A percentile compares a stretch with the other conserved stretches of the same genome.
Evolutionary conservation across 192 early-diverging fungal genomes (phyloP).

Genomic region (Geosiphon pyriformis): DNA sequence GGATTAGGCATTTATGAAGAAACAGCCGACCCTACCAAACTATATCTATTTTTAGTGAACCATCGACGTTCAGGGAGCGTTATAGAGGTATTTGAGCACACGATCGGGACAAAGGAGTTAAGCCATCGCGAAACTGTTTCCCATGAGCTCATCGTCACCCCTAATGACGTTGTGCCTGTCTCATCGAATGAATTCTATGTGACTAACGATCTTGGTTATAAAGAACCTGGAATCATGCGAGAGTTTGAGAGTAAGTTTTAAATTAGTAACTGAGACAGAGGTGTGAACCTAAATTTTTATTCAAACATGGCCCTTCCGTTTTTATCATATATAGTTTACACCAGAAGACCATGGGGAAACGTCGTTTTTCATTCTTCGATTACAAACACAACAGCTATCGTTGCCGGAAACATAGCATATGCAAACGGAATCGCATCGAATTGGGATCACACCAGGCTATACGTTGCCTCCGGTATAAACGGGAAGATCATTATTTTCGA

Average conservation of each 20-base stretch:
- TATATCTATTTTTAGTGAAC: slow-evolving; percentile 53
- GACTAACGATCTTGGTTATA: slow-evolving; percentile 45
- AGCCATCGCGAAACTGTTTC: slow-evolving; percentile 44
- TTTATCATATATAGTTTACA: neutral
- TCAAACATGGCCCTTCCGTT: neutral
- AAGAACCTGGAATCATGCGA: neutral
- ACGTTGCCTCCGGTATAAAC: neutral
- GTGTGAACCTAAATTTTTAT: neutral
- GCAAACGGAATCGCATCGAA: slow-evolving; percentile 14
- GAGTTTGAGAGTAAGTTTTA: neutral
- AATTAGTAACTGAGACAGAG: neutral
- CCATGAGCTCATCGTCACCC: slow-evolving; percentile 43
- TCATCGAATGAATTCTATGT: slow-evolving; percentile 51
- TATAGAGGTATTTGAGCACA: slow-evolving; percentile 51
- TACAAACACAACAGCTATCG: slow-evolving; percentile 14
- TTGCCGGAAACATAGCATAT: neutral
- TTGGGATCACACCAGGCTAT: slow-evolving; percentile 13
- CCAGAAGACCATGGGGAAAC: slow-evolving; percentile 1
- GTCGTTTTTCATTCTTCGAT: slow-evolving; percentile 13
- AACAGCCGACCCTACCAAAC: slow-evolving; percentile 28
- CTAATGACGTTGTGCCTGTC: slow-evolving; percentile 52
- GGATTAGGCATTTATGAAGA: slow-evolving; percentile 50
- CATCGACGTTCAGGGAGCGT: slow-evolving; percentile 49
- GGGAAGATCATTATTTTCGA: slow-evolving; percentile 7
- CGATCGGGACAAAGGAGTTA: slow-evolving; percentile 33